phyloP scores from a whole-genome alignment of 192 early-diverging fungal genomes.

The Chytriomyces sp. region DNA sequence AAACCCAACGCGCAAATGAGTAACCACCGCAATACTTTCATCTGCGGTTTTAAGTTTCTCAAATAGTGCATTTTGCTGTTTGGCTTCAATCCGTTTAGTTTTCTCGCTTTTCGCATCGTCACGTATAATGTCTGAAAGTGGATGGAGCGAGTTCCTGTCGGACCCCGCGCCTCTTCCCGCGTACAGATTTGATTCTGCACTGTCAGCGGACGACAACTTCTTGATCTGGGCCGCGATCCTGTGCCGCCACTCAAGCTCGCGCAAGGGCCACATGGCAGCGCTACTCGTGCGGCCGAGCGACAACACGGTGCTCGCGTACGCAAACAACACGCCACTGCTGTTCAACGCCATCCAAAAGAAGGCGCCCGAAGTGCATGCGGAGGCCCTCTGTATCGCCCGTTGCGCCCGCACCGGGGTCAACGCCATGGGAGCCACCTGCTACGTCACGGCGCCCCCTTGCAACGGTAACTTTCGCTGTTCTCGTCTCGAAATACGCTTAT shows the following conservation, averaged over 20 bases:
- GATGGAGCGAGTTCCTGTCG: no score
- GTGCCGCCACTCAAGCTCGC: slow-evolving; percentile 10
- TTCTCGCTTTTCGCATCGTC: no score
- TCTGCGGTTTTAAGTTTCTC: no score
- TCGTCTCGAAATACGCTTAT: no score
- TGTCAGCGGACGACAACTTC: slow-evolving; percentile 11
- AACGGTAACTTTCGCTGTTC: no score
- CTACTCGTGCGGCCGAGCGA: neutral
- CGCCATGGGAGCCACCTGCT: slow-evolving; percentile 3
- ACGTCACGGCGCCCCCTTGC: slow-evolving; percentile 11
- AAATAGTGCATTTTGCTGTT: no score
- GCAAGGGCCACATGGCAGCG: slow-evolving; percentile 18
- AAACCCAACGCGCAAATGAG: no score
- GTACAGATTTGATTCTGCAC: neutral
- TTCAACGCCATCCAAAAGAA: slow-evolving; percentile 14
- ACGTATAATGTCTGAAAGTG: no score
- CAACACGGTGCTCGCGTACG: neutral
- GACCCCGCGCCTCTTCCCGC: neutral
- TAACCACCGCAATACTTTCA: no score
- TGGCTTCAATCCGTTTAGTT: no score
- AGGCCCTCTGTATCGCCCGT: neutral
- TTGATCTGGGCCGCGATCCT: slow-evolving; percentile 3
- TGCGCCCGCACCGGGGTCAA: neutral
- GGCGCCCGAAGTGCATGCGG: slow-evolving; percentile 4
- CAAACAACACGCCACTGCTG: slow-evolving; percentile 17